phyloP scores from a whole-genome alignment of 345 rosid genomes.

The Aquilaria yunnanensis region DNA sequence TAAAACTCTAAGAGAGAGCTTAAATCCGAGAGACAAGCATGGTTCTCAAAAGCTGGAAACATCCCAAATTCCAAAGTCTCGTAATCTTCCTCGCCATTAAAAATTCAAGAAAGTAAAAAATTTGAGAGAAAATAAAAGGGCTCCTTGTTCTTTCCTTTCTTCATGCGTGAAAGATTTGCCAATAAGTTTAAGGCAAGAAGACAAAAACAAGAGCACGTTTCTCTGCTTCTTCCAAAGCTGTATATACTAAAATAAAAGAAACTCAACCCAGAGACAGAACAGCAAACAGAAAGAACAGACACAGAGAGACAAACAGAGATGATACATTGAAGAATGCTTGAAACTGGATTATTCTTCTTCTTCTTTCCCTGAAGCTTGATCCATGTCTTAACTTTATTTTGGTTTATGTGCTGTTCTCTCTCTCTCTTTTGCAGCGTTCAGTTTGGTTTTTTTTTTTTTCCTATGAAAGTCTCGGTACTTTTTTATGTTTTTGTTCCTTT shows the following conservation, averaged over 20 bases:
- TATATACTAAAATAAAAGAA: constrained; percentile 18
- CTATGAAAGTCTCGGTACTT: constrained; percentile 7
- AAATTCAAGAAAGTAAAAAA: too few species aligned
- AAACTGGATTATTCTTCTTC: not conserved
- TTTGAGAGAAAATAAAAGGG: constrained; percentile 1
- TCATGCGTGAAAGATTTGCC: constrained; percentile 47
- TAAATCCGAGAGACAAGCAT: constrained; percentile 41
- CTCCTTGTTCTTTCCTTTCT: constrained; percentile 21
- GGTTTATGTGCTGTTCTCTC: not conserved
- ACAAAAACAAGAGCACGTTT: constrained; percentile 44
- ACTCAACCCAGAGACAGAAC: constrained; percentile 23
- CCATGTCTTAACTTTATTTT: constrained; percentile 3
- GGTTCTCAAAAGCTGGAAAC: constrained; percentile 72
- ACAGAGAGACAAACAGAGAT: not conserved
- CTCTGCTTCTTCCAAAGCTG: constrained; percentile 25
- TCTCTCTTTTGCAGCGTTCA: too few species aligned
- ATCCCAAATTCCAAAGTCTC: constrained; percentile 59
- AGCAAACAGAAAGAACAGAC: constrained; percentile 18
- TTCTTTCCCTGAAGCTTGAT: constrained; percentile 6
- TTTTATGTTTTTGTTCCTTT: constrained; percentile 27
- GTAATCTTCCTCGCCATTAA: constrained; percentile 6
- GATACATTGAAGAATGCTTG: constrained; percentile 22
- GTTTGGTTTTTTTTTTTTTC: not conserved
- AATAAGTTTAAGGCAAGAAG: constrained; percentile 21
- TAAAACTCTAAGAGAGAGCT: constrained; percentile 12